Percentiles rank a stretch among this genome's conserved stretches.
Evolutionary conservation across 768 basidiomycete species (phyloP).

Genomic region (Trametes gibbosa): DNA sequence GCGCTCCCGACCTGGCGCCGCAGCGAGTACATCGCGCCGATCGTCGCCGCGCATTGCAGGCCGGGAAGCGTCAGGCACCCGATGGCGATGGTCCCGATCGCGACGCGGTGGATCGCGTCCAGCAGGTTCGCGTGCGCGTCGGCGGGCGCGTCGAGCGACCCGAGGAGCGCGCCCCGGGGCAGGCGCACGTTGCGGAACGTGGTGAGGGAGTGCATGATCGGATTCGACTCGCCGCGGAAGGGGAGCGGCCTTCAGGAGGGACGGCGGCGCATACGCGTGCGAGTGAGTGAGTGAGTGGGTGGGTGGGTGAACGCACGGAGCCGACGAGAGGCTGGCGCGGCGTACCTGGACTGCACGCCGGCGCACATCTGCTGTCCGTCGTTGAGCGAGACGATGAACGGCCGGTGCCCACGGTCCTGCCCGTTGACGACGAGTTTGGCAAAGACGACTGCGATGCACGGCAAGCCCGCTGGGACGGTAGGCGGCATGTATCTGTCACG

Average conservation of each 20-base stretch:
- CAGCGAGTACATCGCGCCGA: slow-evolving; percentile 32
- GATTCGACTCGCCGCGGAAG: slow-evolving; percentile 31
- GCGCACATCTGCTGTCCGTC: slow-evolving; percentile 29
- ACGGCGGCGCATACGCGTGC: too few species aligned
- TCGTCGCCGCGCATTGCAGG: slow-evolving; percentile 24
- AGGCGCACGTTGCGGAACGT: slow-evolving; percentile 36
- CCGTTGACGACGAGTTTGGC: slow-evolving; percentile 28
- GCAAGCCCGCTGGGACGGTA: slow-evolving; percentile 24
- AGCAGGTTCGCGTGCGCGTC: slow-evolving; percentile 26
- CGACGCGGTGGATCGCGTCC: slow-evolving; percentile 30
- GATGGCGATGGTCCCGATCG: slow-evolving; percentile 34
- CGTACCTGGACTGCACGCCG: slow-evolving; percentile 22
- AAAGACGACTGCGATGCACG: slow-evolving; percentile 31
- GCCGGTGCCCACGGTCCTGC: slow-evolving; percentile 29
- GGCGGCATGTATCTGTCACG: slow-evolving; percentile 33
- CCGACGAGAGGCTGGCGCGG: background rate
- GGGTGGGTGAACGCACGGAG: slow-evolving; percentile 1
- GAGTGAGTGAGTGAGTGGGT: too few species aligned
- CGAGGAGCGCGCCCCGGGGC: slow-evolving; percentile 32
- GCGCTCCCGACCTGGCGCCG: slow-evolving; percentile 27
- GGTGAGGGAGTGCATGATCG: slow-evolving; percentile 36
- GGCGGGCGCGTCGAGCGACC: slow-evolving; percentile 21
- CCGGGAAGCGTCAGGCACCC: slow-evolving; percentile 23
- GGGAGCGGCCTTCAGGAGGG: slow-evolving; percentile 27
- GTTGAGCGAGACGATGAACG: slow-evolving; percentile 30